Evolutionary conservation across 805 yeast species (phyloP).

Genomic region (Candida odintsovae): DNA sequence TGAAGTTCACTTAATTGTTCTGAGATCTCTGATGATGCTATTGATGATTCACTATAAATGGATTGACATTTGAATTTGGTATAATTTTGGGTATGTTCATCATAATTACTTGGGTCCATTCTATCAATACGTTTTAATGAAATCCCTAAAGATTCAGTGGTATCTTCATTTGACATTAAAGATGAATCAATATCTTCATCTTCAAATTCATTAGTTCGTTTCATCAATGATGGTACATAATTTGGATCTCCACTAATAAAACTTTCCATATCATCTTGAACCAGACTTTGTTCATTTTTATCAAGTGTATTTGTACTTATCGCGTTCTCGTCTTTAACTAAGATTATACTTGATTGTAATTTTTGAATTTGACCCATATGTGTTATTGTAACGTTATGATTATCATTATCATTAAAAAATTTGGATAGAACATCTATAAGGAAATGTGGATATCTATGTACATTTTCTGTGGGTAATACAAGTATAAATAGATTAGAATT

Average conservation of each 20-base stretch:
- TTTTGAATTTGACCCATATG: constrained; percentile 4
- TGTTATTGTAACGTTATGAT: constrained; percentile 5
- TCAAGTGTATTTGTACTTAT: neutral
- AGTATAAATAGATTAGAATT: constrained; percentile 2
- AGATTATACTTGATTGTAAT: constrained; percentile 4
- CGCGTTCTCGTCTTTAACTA: constrained; percentile 2
- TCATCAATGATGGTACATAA: constrained; percentile 10
- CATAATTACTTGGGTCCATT: neutral
- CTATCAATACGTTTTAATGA: neutral
- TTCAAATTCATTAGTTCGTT: neutral
- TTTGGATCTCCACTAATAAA: constrained; percentile 13
- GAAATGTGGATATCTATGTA: constrained; percentile 3
- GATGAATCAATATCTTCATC: neutral
- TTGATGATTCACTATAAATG: neutral
- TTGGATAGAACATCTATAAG: constrained; percentile 2
- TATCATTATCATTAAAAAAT: constrained; percentile 1
- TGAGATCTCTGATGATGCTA: constrained; percentile 1
- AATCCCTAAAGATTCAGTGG: neutral
- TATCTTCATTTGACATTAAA: neutral
- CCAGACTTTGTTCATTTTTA: neutral
- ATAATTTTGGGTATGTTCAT: neutral
- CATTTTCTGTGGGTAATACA: constrained; percentile 2
- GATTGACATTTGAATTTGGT: neutral
- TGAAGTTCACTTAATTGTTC: constrained; percentile 2
- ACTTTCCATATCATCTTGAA: constrained; percentile 7